These are phyloP conservation scores for Microascus cirrosus DNA, from an alignment of 2,329 filamentous ascomycete species.

Conservation along the genomic window DNA sequence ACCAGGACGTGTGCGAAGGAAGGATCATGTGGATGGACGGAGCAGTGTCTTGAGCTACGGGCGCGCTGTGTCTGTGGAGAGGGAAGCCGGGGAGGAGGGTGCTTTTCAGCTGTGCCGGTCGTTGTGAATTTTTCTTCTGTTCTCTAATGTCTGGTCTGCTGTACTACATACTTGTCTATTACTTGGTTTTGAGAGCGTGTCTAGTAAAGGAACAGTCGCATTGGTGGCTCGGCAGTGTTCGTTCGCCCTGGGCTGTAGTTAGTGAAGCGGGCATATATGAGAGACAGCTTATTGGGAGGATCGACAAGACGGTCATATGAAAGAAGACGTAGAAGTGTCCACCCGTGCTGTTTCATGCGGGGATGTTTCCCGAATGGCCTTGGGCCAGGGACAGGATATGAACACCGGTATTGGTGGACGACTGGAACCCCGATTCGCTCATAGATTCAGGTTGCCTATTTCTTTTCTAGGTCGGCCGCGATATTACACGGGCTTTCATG, in stretches of 20 bases:
- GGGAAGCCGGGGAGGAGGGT: neutral
- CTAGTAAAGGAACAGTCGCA: neutral
- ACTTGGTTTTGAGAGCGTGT: neutral
- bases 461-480: too few species aligned
- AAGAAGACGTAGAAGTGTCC: too few species aligned
- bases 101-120: constrained; percentile 11
- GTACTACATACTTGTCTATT: neutral
- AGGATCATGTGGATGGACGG: constrained; percentile 9
- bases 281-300: too few species aligned
- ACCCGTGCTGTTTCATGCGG: too few species aligned
- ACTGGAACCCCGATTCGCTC: too few species aligned
- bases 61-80: neutral
- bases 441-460: too few species aligned
- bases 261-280: too few species aligned
- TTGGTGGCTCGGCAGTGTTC: neutral
- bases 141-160: neutral
- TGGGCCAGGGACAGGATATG: too few species aligned
- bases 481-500: neutral
- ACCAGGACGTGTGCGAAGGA: constrained; percentile 7
- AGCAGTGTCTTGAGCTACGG: constrained; percentile 17
- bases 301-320: too few species aligned
- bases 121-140: constrained; percentile 9
- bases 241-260: neutral
- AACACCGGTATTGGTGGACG: too few species aligned
- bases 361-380: too few species aligned